Base-by-base conservation (phyloP, 2,329 filamentous ascomycete genomes). In the Lasiodiplodia citricola region DNA sequence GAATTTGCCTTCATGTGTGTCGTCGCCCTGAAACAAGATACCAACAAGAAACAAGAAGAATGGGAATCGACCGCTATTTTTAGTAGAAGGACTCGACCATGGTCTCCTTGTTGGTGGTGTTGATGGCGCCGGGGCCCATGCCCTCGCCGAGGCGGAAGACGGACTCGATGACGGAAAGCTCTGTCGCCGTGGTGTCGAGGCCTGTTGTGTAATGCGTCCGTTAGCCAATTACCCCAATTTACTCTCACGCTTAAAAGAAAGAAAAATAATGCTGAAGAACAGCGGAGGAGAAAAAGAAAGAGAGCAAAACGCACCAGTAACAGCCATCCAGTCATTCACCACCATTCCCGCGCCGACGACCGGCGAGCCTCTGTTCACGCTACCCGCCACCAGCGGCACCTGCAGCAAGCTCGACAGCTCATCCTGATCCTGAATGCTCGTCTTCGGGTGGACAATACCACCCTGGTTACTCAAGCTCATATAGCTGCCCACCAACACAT, bases 41-140 rank as follows among this genome's bases (percentile, higher is more conserved):
- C n/a, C n/a, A 11, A 21, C 44, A 21, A 47, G 14, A 47, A 47
- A 51, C 18, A 41, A 38, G 31, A n/a, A 35, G 23, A 44, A 16
- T 41, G 35, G 21, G 35, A 41, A n/a, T n/a, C n/a, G 28, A 68
- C 21, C 16, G 23, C 38, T 21, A 18, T 28, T 5, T 72, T 87
- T 87, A 99, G 85, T 99, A 99, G 85, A 98, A 99, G 76, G 93
- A 97, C 86, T 99, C 96, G 71, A 99, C 96, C 89, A 99, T 97
- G 73, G 94, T 96, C 81, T 98, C 95, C 88, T 97, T 98, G 85
- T 97, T 90, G 74, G 84, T 90, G 65, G 90, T 92, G 80, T 92
- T 92, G 83, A 95, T 93, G 75, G 88, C 90, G 76, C 89, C 89
- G 63, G 93, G 91, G 7, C 88, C 93, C 66, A 83, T 84, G 75